These are phyloP conservation scores for Coemansia sp. DNA, from an alignment of 192 early-diverging fungal genomes.

Conservation along the genomic window DNA sequence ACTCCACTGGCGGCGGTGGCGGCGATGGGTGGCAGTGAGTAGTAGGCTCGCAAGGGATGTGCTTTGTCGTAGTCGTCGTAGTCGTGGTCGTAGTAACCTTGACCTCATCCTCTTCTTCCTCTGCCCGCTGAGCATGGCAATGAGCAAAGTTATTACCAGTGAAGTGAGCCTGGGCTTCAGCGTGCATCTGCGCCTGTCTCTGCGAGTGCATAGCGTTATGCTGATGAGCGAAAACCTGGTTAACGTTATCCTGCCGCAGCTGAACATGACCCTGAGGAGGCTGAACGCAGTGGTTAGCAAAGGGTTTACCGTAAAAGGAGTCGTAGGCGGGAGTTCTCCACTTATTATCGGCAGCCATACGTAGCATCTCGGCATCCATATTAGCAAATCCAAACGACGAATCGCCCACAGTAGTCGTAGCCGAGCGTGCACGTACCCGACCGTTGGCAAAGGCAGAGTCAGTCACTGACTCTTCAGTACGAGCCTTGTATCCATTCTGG, in stretches of 20 bases:
- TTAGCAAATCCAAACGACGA: slow-evolving; percentile 48
- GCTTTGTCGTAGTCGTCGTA: slow-evolving; percentile 34
- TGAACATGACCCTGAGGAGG: slow-evolving; percentile 34
- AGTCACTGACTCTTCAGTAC: slow-evolving; percentile 38
- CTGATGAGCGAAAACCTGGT: slow-evolving; percentile 30
- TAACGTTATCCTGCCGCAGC: slow-evolving; percentile 37
- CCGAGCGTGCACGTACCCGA: slow-evolving; percentile 41
- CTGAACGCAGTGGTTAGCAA: not conserved
- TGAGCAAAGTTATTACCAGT: slow-evolving; percentile 17
- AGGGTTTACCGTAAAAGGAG: slow-evolving; percentile 32
- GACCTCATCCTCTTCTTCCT: slow-evolving; percentile 31
- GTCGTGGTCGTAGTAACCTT: slow-evolving; percentile 45
- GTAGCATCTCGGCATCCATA: slow-evolving; percentile 50
- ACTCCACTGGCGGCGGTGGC: slow-evolving; percentile 10
- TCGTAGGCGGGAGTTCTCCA: slow-evolving; percentile 30
- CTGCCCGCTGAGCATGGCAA: slow-evolving; percentile 20
- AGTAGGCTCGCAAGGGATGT: slow-evolving; percentile 16
- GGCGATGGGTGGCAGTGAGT: slow-evolving; percentile 10
- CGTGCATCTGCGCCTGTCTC: slow-evolving; percentile 35
- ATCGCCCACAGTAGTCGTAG: slow-evolving; percentile 43
- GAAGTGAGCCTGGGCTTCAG: slow-evolving; percentile 35
- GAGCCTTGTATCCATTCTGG: slow-evolving; percentile 14
- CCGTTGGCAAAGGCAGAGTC: slow-evolving; percentile 45
- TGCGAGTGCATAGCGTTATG: slow-evolving; percentile 22
- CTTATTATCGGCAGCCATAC: slow-evolving; percentile 42